Base-by-base conservation (phyloP, 306 rosid genomes). In the Cyamopsis tetragonoloba region DNA sequence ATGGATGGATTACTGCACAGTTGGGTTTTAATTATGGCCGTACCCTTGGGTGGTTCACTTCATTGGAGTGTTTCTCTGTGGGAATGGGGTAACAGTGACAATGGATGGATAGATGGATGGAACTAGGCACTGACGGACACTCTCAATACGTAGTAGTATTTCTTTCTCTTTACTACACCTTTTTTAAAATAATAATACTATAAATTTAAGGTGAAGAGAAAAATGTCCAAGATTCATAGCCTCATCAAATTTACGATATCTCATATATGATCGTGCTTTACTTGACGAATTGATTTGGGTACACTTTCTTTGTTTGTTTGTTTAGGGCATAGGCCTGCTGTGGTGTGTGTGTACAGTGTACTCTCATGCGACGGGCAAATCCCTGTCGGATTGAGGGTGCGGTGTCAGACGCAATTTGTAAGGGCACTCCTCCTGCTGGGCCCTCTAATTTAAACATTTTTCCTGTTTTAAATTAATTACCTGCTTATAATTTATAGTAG, bases 91-190 rank as follows among this genome's bases (percentile, higher is more conserved):
- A 31, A 69, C 54, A 67, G 75, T 83, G 96, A 85, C 85, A 78
- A 67, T 71, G 67, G 88, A 87, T 72, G 86, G 76, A 88, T 83
- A 83, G 76, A 67, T 71, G 67, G 88, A 87, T 72, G 86, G 76
- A 88, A 85, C 96, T 80, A 37, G 72, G 73, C 89, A 62, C 87
- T 85, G 91, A 54, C 81, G 59, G n/a, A n/a, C n/a, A n/a, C n/a
- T n/a, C n/a, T n/a, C n/a, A n/a, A n/a, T n/a, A n/a, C n/a, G n/a
- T n/a, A n/a, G n/a, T n/a, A n/a, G n/a, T n/a, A 50, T 47, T 35
- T 66, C 24, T 39, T 61, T 69, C 8, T 10, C 20, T 32, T 48
- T 48, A n/a, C 50, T n/a, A n/a, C n/a, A n/a, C n/a, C n/a, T n/a
- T n/a, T n/a, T n/a, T n/a, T n/a, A n/a, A n/a, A n/a, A n/a, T n/a